Base-by-base conservation (phyloP, 2,329 filamentous ascomycete genomes). In the Mycosphaerella arachidis region DNA sequence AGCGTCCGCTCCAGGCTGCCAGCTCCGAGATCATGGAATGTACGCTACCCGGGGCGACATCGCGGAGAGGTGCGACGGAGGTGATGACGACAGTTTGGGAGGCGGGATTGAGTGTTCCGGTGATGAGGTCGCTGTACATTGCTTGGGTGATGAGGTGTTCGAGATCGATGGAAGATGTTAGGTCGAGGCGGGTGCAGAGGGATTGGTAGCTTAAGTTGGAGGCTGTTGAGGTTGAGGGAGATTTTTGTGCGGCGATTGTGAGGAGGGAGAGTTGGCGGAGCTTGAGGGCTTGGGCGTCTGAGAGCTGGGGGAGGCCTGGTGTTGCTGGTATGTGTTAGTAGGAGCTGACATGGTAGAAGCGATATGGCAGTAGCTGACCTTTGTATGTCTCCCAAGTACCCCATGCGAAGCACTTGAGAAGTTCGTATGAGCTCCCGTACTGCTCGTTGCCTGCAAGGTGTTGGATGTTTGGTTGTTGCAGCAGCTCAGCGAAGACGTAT, bases 401-500 rank as follows among this genome's bases (percentile, higher is more conserved):
- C 81, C 94, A 91, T 60, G 92, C 90, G 77, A 99, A 99, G 70
- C 95, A 87, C 75, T 92, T 84, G 48, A 99, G 87, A 13, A 96
- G 82, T 1, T 80, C 84, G 54, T 94, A 81, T 75, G 91, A 78
- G 45, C 75, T 68, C 6, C 81, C 77, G 69, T 88, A 84, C 53
- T 95, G 88, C 37, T 81, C 72, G n/a, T 85, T 80, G 43, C 76
- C 77, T 29, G 80, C 75, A 48, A 97, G 86, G 12, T 84, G 82
- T 75, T 94, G 89, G 66, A 97, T 86, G 68, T 91, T 86, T 0
- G 90, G 86, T 1, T 87, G 86, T 68, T 89, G 83, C 40, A 99
- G 86, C n/a, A 99, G 87, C 78, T 97, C 93, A 67, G 90, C 86
- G 79, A 99, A 99, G 77, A 97, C 84, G 75, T 88, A 99, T 66